phyloP scores from a whole-genome alignment of 208 protist species.

The Crithidia acanthocephali region DNA sequence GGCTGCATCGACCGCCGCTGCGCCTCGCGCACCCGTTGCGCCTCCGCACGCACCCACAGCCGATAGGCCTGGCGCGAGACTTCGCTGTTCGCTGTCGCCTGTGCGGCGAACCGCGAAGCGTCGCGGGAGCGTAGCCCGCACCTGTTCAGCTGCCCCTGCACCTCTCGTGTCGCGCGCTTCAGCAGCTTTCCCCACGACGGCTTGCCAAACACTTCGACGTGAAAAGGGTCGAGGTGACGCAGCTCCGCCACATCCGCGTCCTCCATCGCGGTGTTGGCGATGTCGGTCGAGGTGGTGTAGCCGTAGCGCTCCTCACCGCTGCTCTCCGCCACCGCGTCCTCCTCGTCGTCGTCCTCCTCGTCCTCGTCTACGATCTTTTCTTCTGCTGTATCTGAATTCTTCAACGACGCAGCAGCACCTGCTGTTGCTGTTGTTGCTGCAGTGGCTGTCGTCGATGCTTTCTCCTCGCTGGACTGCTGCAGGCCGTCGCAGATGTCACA shows the following conservation, averaged over 20 bases:
- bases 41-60: slow-evolving; percentile 29
- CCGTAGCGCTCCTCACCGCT: slow-evolving; percentile 24
- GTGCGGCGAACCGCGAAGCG: slow-evolving; percentile 23
- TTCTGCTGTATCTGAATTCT: no score
- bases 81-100: slow-evolving; percentile 27
- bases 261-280: slow-evolving; percentile 67
- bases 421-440: background rate
- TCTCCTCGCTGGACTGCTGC: slow-evolving; percentile 10
- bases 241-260: slow-evolving; percentile 61
- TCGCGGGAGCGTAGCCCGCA: slow-evolving; percentile 33
- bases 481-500: slow-evolving; percentile 70
- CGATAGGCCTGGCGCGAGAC: slow-evolving; percentile 24
- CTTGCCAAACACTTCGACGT: slow-evolving; percentile 55
- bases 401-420: background rate
- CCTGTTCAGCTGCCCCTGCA: slow-evolving; percentile 52
- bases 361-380: background rate
- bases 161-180: slow-evolving; percentile 31
- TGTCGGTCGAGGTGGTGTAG: slow-evolving; percentile 49
- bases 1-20: slow-evolving; percentile 14
- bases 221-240: slow-evolving; percentile 63
- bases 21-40: slow-evolving; percentile 26
- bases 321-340: slow-evolving; percentile 15
- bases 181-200: slow-evolving; percentile 29
- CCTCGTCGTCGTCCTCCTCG: slow-evolving; percentile 41
- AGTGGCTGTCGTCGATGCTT: background rate